Base-by-base conservation (phyloP, 352 stramenopile species). In the Pythium sp. region DNA sequence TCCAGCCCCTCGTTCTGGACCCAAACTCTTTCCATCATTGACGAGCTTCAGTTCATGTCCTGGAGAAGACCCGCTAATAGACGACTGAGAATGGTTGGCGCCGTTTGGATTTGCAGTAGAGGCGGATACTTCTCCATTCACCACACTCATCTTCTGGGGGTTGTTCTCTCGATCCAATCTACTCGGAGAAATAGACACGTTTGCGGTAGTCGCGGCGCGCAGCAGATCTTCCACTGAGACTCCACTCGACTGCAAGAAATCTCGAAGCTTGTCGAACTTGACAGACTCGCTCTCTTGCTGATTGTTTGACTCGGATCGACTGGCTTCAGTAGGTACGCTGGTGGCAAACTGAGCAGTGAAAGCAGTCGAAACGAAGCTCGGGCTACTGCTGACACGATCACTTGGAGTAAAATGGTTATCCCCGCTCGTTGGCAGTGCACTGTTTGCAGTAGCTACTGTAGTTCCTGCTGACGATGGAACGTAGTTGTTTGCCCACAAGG, bases 141-240 rank as follows among this genome's bases (percentile, higher is more conserved):
- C n/a, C 20, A 28, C 20, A 28, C n/a, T 28, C 28, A 11, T 12
- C 20, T 47, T 32, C 43, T 38, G 20, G 5, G 26, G n/a, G 26
- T 18, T 47, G 3, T 18, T 41, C 28, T 55, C 7, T 58, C 26
- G 30, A n/a, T 67, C 54, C 22, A 57, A 24, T 24, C 24, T 20
- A 20, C 30, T 67, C 20, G 72, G 46, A 36, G 76, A 59, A 5
- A 81, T 83, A 1, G 76, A 73, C 0, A 78, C 69, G 24, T 76
- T 79, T 58, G 81, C 65, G 49, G 70, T 90, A 28, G 80, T 88
- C 22, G 84, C 84, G 11, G 79, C 85, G 38, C 80, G 83, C 49
- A 92, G 72, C 24, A 95, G 68, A 68, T 93, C 84, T 41, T 93
- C 84, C 51, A 93, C 75, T 0, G 85, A 92, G 34, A 95, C 77